These are phyloP conservation scores for Colletotrichum lini DNA, from an alignment of 2,329 filamentous ascomycete genomes.

Conservation along the genomic window DNA sequence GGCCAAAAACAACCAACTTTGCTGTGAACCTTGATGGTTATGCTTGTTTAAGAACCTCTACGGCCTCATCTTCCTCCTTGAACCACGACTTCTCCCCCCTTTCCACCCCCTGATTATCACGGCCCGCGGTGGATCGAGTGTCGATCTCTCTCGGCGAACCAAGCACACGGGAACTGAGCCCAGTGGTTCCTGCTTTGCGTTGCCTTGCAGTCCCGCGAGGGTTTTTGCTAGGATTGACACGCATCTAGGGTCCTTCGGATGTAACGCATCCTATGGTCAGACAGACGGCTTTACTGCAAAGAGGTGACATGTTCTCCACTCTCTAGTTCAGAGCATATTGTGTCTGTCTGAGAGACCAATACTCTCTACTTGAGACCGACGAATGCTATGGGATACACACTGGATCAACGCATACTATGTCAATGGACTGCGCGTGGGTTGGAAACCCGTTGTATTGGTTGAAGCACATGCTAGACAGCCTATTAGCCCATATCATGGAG, in stretches of 20 bases:
- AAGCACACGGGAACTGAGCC: neutral
- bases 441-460: accelerated
- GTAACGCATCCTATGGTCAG: neutral
- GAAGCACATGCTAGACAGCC: too few relatives aligned
- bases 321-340: neutral
- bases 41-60: neutral
- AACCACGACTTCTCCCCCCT: neutral
- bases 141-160: neutral
- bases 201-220: neutral
- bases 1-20: neutral
- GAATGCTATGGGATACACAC: too few relatives aligned
- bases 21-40: constrained; percentile 25
- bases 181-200: neutral
- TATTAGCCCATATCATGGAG: too few relatives aligned
- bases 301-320: neutral
- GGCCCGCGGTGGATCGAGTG: neutral
- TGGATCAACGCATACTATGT: too few relatives aligned
- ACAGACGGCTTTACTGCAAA: neutral
- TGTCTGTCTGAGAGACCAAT: neutral
- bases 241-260: neutral
- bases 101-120: neutral
- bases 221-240: neutral
- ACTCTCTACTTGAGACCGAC: neutral
- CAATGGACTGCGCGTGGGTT: neutral
- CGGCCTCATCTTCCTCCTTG: neutral